Conservation (phyloP, 768 basidiomycete species). For the Cystobasidium ongulense region DNA sequence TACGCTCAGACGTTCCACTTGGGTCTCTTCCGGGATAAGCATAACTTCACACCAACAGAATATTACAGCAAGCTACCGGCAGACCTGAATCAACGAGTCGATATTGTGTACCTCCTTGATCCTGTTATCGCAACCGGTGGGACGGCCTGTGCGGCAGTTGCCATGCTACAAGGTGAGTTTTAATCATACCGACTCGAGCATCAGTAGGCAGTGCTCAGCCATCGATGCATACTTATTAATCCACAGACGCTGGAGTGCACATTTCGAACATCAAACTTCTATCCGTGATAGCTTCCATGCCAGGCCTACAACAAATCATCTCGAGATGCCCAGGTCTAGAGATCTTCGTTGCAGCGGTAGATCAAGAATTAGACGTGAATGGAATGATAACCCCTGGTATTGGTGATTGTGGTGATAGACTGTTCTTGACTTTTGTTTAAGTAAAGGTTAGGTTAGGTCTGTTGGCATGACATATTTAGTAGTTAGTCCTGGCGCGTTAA, state of each 20-base stretch:
- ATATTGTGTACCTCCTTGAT: slow-evolving; percentile 78
- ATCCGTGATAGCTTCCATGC: slow-evolving; percentile 66
- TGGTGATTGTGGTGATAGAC: slow-evolving; percentile 53
- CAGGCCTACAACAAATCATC: slow-evolving; percentile 63
- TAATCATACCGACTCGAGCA: background rate
- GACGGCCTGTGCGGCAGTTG: slow-evolving; percentile 75
- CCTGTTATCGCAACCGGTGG: slow-evolving; percentile 91
- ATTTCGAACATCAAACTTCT: slow-evolving; percentile 71
- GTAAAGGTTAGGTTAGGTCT: no score
- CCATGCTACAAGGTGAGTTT: slow-evolving; percentile 57
- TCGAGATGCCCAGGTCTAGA: slow-evolving; percentile 68
- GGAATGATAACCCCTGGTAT: slow-evolving; percentile 84
- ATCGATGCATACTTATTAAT: background rate
- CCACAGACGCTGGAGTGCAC: slow-evolving; percentile 41
- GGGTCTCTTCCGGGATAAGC: slow-evolving; percentile 64
- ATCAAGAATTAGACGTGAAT: slow-evolving; percentile 54
- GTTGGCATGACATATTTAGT: no score
- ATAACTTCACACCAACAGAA: slow-evolving; percentile 38
- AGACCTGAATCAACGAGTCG: slow-evolving; percentile 76
- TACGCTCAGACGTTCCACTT: slow-evolving; percentile 82
- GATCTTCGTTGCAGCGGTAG: slow-evolving; percentile 48
- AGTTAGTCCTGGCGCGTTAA: no score
- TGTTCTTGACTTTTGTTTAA: background rate
- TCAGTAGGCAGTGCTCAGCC: slow-evolving; percentile 61
- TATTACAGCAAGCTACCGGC: slow-evolving; percentile 59